phyloP scores from a whole-genome alignment of 116 monocot species.

The Dioscorea cayenensis region DNA sequence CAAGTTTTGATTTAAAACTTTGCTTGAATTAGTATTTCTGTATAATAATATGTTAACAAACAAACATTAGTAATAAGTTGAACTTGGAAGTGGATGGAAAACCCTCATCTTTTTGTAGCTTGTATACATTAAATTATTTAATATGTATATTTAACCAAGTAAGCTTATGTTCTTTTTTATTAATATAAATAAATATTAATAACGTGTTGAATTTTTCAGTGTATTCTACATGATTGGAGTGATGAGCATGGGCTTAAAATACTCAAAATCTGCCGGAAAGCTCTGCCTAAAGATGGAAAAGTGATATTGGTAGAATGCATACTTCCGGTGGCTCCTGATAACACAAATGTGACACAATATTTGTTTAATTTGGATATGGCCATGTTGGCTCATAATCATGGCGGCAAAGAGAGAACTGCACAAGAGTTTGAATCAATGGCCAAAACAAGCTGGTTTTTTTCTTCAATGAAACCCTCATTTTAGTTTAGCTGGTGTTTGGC shows the following conservation, averaged over 20 bases:
- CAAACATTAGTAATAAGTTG: too few relatives aligned
- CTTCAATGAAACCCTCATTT: neutral
- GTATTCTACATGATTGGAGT: conserved; percentile 7
- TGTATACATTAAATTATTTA: too few relatives aligned
- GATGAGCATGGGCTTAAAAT: conserved; percentile 6
- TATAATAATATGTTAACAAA: too few relatives aligned
- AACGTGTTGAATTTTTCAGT: too few relatives aligned
- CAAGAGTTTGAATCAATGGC: neutral
- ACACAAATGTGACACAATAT: neutral
- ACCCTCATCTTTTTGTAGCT: too few relatives aligned
- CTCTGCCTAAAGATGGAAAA: conserved; percentile 1
- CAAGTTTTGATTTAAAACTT: too few relatives aligned
- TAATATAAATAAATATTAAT: too few relatives aligned
- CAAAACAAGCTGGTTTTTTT: neutral
- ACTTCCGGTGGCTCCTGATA: neutral
- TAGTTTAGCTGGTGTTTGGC: neutral
- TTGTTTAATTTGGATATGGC: neutral
- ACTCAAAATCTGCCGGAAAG: conserved; percentile 7
- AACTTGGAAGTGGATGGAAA: too few relatives aligned
- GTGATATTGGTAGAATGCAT: conserved; percentile 5
- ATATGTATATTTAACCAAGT: too few relatives aligned
- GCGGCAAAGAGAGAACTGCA: conserved; percentile 1
- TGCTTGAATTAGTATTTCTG: too few relatives aligned
- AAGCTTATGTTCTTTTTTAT: too few relatives aligned
- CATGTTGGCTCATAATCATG: conserved; percentile 4